Base-by-base conservation (phyloP, 2,329 filamentous ascomycete species). In the Colletotrichum cereale region DNA sequence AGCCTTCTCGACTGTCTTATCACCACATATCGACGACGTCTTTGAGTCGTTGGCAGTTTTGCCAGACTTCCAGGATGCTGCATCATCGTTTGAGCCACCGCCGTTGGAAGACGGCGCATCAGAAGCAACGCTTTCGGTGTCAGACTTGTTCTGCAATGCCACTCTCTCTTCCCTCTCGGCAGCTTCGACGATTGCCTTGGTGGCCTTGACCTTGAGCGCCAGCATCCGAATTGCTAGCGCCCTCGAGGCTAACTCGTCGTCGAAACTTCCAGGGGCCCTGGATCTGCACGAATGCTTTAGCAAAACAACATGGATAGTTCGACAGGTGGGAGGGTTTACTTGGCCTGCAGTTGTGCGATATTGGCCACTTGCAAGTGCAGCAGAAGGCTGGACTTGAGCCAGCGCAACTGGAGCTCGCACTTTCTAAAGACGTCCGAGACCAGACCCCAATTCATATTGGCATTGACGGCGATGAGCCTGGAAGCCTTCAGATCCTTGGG, bases 181-280 rank as follows among this genome's bases (percentile, higher is more conserved):
- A 2, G 16, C 29, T 24, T 63, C 52, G 0, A 71, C 53, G 31
- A 71, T 53, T 5, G 11, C 18, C 11, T 58, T 63, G 21, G 65
- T 24, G n/a, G 8, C 29, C 36, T 26, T 63, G 58, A 44, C 48
- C 53, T 66, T 52, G 3, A 36, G 21, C 16, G 29, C 26, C 18
- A 71, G 38, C 1, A 71, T 47, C 2, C 68, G 68, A n/a, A 66
- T 63, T 1, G 68, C 68, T 26, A 71, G 47, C n/a, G 65, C 58
- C 44, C 68, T 67, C 16, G 58, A 68, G 26, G 68, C 68, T 1
- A 71, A 40, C 44, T 71, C 68, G n/a, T 68, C 65, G 11, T 71
- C 68, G 14, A 71, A 71, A 12, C 64, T 71, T 7, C 68, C 68
- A 11, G 68, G 68, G 16, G 52, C 47, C 38, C 58, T 67, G 6